Conservation (phyloP, 192 early-diverging fungal genomes). For the Coemansia sp. region DNA sequence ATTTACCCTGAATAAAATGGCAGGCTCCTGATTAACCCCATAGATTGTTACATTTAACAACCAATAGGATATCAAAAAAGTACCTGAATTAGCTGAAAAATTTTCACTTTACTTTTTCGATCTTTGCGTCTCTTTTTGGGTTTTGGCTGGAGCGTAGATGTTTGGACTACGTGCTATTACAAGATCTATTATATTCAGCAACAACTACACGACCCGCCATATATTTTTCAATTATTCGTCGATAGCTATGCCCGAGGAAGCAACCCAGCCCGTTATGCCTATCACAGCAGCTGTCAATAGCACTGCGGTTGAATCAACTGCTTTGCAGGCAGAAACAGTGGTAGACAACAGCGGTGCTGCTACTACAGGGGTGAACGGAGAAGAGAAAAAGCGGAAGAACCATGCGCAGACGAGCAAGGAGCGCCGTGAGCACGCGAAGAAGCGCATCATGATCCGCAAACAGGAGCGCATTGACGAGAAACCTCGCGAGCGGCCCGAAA, state of each 20-base stretch:
- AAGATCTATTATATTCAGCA: not conserved
- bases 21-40: too few relatives aligned
- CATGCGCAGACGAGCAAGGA: conserved; percentile 49
- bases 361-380: not conserved
- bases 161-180: not conserved
- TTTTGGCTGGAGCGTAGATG: not conserved
- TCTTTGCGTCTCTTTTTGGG: too few relatives aligned
- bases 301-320: not conserved
- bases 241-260: conserved; percentile 1
- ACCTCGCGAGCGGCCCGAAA: conserved; percentile 10
- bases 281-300: not conserved
- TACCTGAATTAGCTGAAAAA: too few relatives aligned
- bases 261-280: not conserved
- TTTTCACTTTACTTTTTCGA: too few relatives aligned
- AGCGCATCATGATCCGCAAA: conserved; percentile 26
- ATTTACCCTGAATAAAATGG: too few relatives aligned
- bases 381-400: conserved; percentile 15
- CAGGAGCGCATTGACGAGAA: conserved; percentile 11
- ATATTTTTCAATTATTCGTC: not conserved
- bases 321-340: not conserved
- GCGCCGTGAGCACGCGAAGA: conserved; percentile 40
- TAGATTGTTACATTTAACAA: too few relatives aligned
- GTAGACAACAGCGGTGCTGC: not conserved
- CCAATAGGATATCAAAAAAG: too few relatives aligned
- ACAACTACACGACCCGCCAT: not conserved